Conservation (phyloP, 1,284 basidiomycete species). For the Gymnopus androsaceus region DNA sequence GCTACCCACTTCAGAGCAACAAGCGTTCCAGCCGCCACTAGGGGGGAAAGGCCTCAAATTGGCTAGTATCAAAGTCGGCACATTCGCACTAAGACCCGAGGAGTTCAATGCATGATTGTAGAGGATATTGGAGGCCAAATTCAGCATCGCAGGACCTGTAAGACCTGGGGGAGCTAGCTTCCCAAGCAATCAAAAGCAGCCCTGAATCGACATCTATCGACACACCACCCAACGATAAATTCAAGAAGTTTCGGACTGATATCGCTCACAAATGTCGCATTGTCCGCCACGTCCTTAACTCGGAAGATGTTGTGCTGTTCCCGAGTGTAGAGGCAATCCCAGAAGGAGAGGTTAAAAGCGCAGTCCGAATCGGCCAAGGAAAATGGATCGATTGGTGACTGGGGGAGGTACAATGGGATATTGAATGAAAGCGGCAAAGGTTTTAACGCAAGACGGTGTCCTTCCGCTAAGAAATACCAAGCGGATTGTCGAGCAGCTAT, state of each 20-base stretch:
- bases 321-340: constrained; percentile 46
- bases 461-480: constrained; percentile 61
- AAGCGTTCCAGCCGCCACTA: constrained; percentile 55
- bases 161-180: constrained; percentile 55
- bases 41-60: constrained; percentile 56
- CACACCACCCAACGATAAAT: constrained; percentile 60
- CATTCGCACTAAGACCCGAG: constrained; percentile 35
- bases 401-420: constrained; percentile 51
- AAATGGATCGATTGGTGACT: constrained; percentile 37
- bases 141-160: constrained; percentile 61
- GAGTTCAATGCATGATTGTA: constrained; percentile 60
- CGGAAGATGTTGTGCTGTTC: constrained; percentile 32
- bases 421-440: constrained; percentile 35
- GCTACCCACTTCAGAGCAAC: constrained; percentile 64
- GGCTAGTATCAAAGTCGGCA: constrained; percentile 53
- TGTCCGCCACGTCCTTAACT: constrained; percentile 45
- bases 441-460: constrained; percentile 49
- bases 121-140: constrained; percentile 66
- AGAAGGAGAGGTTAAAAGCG: constrained; percentile 49
- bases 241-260: constrained; percentile 49
- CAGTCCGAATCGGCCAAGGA: constrained; percentile 24
- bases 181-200: constrained; percentile 61
- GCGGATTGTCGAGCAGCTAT: constrained; percentile 67
- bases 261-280: constrained; percentile 54
- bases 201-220: constrained; percentile 53